Conservation (phyloP, 305 asterid genomes). For the Fraxinus ornus region DNA sequence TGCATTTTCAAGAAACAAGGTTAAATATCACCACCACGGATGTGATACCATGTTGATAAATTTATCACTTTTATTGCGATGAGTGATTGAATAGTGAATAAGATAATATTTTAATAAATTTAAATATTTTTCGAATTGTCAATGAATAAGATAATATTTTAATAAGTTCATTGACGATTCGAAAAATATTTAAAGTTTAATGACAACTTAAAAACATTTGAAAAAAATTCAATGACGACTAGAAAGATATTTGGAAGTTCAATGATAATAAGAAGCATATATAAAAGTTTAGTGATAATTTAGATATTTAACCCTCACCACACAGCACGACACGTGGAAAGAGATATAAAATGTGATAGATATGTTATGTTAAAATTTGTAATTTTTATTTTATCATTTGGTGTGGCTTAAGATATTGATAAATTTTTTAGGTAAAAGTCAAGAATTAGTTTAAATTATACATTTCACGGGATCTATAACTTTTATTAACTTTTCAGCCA, state of each 20-base stretch:
- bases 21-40: no score
- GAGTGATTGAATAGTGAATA: no score
- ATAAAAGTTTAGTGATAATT: not conserved
- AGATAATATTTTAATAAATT: no score
- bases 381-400: not conserved
- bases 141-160: no score
- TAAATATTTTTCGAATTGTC: no score
- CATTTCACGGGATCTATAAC: no score
- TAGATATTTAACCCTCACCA: not conserved
- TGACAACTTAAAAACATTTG: not conserved
- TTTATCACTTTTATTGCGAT: no score
- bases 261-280: not conserved
- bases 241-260: not conserved
- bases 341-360: not conserved
- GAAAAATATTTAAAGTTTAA: not conserved
- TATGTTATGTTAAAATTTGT: not conserved
- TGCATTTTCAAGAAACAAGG: not conserved
- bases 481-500: no score
- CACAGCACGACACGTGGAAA: not conserved
- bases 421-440: no score
- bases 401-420: not conserved
- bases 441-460: no score
- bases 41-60: no score
- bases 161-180: no score
- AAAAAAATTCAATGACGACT: not conserved